Evolutionary conservation across 768 basidiomycete species (phyloP).

Genomic region (Mycena chlorophos): DNA sequence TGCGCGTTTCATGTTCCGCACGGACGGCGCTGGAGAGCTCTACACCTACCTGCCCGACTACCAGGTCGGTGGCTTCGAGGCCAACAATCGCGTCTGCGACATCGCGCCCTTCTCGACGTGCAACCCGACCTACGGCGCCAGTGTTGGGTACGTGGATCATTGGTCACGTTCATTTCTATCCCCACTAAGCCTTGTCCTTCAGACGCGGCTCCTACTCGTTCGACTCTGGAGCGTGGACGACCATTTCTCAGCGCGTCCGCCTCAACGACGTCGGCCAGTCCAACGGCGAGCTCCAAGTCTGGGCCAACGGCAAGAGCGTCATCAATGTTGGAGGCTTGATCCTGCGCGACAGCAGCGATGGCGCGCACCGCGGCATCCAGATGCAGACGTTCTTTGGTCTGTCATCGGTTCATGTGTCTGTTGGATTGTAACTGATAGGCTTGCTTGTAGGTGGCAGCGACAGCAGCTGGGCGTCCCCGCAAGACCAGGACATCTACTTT

Average conservation of each 20-base stretch:
- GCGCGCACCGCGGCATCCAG: constrained; percentile 64
- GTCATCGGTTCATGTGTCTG: constrained; percentile 15
- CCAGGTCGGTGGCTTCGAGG: constrained; percentile 37
- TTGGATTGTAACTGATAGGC: constrained; percentile 7
- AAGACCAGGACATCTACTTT: constrained; percentile 63
- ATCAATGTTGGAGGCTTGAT: constrained; percentile 58
- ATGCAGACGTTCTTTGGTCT: constrained; percentile 53
- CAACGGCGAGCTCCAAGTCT: constrained; percentile 74
- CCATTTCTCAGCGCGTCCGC: constrained; percentile 67
- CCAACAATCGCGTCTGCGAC: constrained; percentile 52
- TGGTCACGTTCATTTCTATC: neutral
- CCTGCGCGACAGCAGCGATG: constrained; percentile 47
- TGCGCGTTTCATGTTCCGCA: constrained; percentile 70
- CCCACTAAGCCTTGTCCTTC: neutral
- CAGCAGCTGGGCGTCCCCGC: constrained; percentile 55
- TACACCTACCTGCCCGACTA: constrained; percentile 69
- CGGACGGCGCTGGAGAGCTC: constrained; percentile 58
- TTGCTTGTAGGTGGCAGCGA: constrained; percentile 33
- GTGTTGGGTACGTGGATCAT: constrained; percentile 43
- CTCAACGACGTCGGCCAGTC: constrained; percentile 70
- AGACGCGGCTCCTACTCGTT: constrained; percentile 64
- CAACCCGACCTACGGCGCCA: constrained; percentile 65
- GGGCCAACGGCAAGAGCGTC: constrained; percentile 63
- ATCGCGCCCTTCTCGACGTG: constrained; percentile 50
- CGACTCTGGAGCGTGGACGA: constrained; percentile 63